Evolutionary conservation across 331 rosid species (phyloP).

Genomic region (Saraca asoca): DNA sequence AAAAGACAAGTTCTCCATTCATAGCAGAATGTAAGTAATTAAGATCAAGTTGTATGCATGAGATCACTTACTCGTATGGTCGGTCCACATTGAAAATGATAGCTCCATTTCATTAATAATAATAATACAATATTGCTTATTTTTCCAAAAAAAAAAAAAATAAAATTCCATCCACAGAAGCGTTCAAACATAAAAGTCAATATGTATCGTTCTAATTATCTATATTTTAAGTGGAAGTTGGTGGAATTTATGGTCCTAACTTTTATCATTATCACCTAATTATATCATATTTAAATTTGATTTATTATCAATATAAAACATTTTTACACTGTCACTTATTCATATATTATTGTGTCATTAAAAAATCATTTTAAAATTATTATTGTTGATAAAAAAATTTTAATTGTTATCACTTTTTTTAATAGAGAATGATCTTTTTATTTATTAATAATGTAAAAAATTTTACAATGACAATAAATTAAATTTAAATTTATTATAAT

Average conservation of each 20-base stretch:
- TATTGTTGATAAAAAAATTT: too few species aligned
- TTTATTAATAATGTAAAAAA: too few species aligned
- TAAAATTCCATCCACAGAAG: neutral
- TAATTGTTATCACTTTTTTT: too few species aligned
- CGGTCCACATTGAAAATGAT: slow-evolving; percentile 48
- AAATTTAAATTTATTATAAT: too few species aligned
- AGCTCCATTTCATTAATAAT: neutral
- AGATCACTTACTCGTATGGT: slow-evolving; percentile 18
- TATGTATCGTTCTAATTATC: slow-evolving; percentile 29
- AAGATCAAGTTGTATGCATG: slow-evolving; percentile 26
- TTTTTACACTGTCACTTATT: too few species aligned
- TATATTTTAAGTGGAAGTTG: slow-evolving; percentile 32
- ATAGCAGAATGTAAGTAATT: slow-evolving; percentile 15
- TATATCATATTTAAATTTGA: slow-evolving; percentile 18
- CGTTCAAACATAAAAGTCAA: slow-evolving; percentile 33
- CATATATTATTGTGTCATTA: too few species aligned
- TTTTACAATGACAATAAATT: too few species aligned
- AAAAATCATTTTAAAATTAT: too few species aligned
- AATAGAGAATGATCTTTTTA: too few species aligned
- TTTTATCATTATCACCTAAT: slow-evolving; percentile 33
- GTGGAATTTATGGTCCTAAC: slow-evolving; percentile 37
- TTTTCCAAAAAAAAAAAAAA: too few species aligned
- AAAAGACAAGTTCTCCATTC: slow-evolving; percentile 22
- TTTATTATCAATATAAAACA: too few species aligned
- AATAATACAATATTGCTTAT: too few species aligned